Base-by-base conservation (phyloP, 257 asterid genomes). In the Solanum neorickii region DNA sequence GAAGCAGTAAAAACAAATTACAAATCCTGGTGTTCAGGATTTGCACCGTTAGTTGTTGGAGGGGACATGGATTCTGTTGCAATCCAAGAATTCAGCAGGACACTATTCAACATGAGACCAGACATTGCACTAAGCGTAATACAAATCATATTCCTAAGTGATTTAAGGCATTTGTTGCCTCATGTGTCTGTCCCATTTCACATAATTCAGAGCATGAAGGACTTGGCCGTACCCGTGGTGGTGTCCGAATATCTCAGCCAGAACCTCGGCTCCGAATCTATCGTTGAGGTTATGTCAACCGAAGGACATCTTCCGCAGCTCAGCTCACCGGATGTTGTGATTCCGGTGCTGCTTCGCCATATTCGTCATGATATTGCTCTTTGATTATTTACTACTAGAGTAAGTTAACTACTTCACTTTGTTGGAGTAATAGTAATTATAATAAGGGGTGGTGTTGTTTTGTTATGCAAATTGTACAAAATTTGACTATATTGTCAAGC, bases 121-220 rank as follows among this genome's bases (percentile, higher is more conserved):
- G 87, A 85, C 37, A 85, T 85, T 8, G 66, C 82, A 68, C 42
- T 60, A 27, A 85, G 87, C 20, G 65, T 85, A 52, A 25, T 68
- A 23, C 60, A 85, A 18, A 65, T 69, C 82, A 85, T 65, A 41
- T 85, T 85, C 41, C 42, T 18, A 66, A 85, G 60, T 44, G 87
- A 85, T 68, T 42, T 66, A 68, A 66, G 87, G 77, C 87, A 44
- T 68, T 27, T 60, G n/a, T 44, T 85, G 42, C 37, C 78, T 69
- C 77, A 23, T 44, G 87, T 85, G 3, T n/a, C 41, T 60, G 77
- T 85, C 29, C 87, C 82, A 0, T 85, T 62, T 42, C 87, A 85
- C 77, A 25, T 85, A 18, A 85, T 85, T 3, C 87, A 85, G 82
- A 85, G 87, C 87, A 85, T 69, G 62, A 85, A 85, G 77, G 87